Conservation (phyloP, 2,329 filamentous ascomycete species). For the Pochonia chlamydosporia region DNA sequence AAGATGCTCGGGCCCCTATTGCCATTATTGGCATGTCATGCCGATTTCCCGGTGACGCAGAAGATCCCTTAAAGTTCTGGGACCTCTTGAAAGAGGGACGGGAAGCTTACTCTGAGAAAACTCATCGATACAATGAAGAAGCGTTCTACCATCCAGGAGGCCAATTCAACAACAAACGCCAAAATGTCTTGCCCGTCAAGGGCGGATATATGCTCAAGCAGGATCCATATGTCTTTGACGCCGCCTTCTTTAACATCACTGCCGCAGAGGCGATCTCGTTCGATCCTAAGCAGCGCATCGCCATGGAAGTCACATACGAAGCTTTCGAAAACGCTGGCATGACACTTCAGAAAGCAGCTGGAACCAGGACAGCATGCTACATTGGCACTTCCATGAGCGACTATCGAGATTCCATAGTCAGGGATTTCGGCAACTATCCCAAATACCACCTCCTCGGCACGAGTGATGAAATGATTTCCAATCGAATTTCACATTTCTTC, state of each 20-base stretch:
- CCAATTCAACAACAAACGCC: slow-evolving; percentile 13
- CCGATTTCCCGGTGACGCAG: slow-evolving; percentile 24
- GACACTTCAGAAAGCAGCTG: slow-evolving; percentile 35
- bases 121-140: not conserved
- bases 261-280: slow-evolving; percentile 32
- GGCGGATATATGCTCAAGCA: slow-evolving; percentile 28
- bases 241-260: slow-evolving; percentile 39
- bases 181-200: slow-evolving; percentile 4
- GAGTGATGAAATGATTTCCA: slow-evolving; percentile 2
- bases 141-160: not conserved
- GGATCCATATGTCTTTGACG: slow-evolving; percentile 37
- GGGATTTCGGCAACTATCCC: not conserved
- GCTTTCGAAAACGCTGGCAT: slow-evolving; percentile 42
- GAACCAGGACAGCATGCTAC: slow-evolving; percentile 37
- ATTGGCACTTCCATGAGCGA: not conserved
- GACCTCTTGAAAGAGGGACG: slow-evolving; percentile 9
- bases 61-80: slow-evolving; percentile 20
- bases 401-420: not conserved
- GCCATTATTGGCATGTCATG: slow-evolving; percentile 23
- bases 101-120: slow-evolving; percentile 5
- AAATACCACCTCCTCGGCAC: slow-evolving; percentile 1
- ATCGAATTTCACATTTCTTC: slow-evolving; percentile 12
- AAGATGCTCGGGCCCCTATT: too few relatives aligned
- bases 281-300: slow-evolving; percentile 41
- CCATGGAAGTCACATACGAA: slow-evolving; percentile 43